Conservation (phyloP, 306 rosid species). For the Rosa lucieae region DNA sequence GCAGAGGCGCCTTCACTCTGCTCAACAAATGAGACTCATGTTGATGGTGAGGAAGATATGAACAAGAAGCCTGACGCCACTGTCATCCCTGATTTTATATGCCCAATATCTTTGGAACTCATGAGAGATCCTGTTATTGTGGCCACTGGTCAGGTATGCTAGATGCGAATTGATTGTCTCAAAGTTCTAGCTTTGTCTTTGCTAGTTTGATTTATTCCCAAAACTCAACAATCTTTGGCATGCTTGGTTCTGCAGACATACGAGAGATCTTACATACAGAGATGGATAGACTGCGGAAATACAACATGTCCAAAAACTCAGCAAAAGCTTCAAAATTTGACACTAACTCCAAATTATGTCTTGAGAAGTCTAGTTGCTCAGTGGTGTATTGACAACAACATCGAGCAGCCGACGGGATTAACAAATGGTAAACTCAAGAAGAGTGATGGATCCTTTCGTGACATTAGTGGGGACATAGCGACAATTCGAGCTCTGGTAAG, state of each 20-base stretch:
- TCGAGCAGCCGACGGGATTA: constrained; percentile 83
- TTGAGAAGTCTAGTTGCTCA: constrained; percentile 84
- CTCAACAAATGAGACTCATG: constrained; percentile 26
- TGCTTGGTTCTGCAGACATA: constrained; percentile 61
- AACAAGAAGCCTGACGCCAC: constrained; percentile 59
- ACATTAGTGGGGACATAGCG: constrained; percentile 79
- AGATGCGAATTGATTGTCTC: not conserved
- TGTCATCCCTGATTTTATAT: constrained; percentile 78
- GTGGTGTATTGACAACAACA: constrained; percentile 76
- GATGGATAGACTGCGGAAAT: constrained; percentile 96
- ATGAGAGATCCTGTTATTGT: constrained; percentile 99
- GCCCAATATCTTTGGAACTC: constrained; percentile 94
- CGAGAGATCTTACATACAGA: constrained; percentile 90
- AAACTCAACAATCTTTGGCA: not conserved
- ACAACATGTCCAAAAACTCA: constrained; percentile 93
- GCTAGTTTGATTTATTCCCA: not conserved
- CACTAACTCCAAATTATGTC: constrained; percentile 89
- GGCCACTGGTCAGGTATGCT: constrained; percentile 90
- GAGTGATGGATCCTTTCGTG: constrained; percentile 85
- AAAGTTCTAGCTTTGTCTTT: not conserved
- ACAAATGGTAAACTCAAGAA: constrained; percentile 83
- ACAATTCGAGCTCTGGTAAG: constrained; percentile 68
- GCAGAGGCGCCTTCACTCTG: constrained; percentile 34
- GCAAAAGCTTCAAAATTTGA: constrained; percentile 83
- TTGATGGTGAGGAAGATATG: constrained; percentile 39